A percentile compares a stretch with the other conserved stretches of the same genome.
Conservation (phyloP, 2,329 filamentous ascomycete genomes). For the Calonectria pauciramosa region DNA sequence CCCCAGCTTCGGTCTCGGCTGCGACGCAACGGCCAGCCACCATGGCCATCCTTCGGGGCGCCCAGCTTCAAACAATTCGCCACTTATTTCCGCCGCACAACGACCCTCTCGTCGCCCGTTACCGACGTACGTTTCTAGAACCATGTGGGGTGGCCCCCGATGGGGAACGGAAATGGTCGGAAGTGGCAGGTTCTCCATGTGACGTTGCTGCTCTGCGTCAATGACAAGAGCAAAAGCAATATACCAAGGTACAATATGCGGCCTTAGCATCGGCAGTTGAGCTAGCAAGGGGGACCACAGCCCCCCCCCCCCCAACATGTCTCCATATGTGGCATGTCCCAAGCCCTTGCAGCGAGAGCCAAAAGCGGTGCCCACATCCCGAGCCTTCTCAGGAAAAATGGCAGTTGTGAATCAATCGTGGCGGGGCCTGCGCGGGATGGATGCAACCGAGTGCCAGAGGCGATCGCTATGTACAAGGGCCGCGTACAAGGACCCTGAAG, state of each 20-base stretch:
- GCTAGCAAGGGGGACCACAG: neutral
- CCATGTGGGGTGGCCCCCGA: neutral
- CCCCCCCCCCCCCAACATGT: neutral
- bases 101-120: neutral
- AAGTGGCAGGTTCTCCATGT: conserved; percentile 7
- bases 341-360: neutral
- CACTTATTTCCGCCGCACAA: neutral
- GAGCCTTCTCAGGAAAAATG: neutral
- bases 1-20: conserved; percentile 5
- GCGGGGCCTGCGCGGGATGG: neutral
- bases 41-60: neutral
- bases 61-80: neutral
- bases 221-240: neutral
- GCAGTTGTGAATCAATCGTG: neutral
- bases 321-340: neutral
- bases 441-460: neutral
- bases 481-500: neutral
- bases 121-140: conserved; percentile 15
- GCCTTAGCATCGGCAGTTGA: conserved; percentile 10
- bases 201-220: neutral
- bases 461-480: conserved; percentile 3
- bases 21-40: neutral
- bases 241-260: neutral
- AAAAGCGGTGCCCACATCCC: neutral
- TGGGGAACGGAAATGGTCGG: conserved; percentile 5